phyloP scores from a whole-genome alignment of 352 stramenopile genomes.

The Phytophthora pseudosyringae region DNA sequence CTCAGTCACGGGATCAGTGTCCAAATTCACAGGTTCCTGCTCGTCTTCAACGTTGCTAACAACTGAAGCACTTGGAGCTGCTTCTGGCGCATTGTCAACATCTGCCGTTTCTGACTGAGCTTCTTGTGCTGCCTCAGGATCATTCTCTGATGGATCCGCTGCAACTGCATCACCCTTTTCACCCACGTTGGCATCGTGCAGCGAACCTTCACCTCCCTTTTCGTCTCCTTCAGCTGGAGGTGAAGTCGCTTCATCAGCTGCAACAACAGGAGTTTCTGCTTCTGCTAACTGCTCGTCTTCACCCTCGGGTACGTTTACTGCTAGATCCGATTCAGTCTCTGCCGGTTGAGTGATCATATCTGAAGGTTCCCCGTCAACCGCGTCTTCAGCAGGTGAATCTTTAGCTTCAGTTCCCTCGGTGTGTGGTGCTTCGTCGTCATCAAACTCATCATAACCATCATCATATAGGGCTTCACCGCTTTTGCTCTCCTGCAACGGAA shows the following conservation, averaged over 20 bases:
- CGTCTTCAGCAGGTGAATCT: background rate
- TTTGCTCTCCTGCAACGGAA: conserved; percentile 33
- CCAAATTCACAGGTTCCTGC: background rate
- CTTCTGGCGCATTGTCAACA: background rate
- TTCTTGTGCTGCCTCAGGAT: conserved; percentile 1
- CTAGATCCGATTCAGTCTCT: conserved; percentile 5
- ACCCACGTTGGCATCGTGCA: background rate
- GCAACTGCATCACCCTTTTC: background rate
- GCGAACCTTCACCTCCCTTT: background rate
- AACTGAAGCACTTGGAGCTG: background rate
- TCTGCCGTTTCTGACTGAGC: background rate
- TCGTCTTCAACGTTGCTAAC: background rate
- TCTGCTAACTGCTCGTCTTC: conserved; percentile 6
- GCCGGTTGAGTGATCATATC: background rate
- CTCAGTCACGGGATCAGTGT: background rate
- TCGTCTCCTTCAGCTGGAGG: conserved; percentile 1
- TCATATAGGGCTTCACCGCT: conserved; percentile 49
- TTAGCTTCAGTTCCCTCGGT: conserved; percentile 9
- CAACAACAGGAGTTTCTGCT: conserved; percentile 4
- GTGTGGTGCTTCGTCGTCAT: conserved; percentile 25
- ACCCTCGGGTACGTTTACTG: background rate
- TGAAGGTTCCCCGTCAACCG: conserved; percentile 2
- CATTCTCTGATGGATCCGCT: background rate
- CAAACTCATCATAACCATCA: conserved; percentile 43
- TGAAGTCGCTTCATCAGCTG: conserved; percentile 2